A percentile compares a stretch with the other conserved stretches of the same genome.
phyloP scores from a whole-genome alignment of 306 rosid genomes.

The Cucurbita ficifolia region DNA sequence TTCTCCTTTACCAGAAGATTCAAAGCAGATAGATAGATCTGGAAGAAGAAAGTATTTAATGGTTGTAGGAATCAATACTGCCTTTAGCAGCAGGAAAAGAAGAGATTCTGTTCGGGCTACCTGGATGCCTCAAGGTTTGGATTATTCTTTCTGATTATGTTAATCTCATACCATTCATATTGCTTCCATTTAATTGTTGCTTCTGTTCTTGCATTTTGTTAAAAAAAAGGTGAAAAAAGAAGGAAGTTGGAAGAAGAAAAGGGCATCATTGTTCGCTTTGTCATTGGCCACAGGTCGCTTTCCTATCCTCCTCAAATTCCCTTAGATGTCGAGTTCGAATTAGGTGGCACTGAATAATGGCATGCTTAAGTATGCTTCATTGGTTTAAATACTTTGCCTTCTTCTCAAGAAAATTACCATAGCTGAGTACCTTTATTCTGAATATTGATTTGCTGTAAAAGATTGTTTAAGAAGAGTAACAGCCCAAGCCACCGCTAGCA shows the following conservation, averaged over 20 bases:
- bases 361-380: neutral
- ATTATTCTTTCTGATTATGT: neutral
- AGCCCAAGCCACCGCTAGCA: no score
- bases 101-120: conserved; percentile 95
- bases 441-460: neutral
- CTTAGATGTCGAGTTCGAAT: neutral
- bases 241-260: conserved; percentile 94
- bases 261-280: conserved; percentile 83
- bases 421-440: neutral
- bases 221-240: conserved; percentile 73
- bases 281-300: conserved; percentile 87
- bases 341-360: neutral
- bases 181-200: conserved; percentile 18
- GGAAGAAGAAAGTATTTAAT: conserved; percentile 66
- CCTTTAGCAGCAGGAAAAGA: conserved; percentile 97
- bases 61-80: conserved; percentile 93
- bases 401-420: neutral
- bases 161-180: neutral
- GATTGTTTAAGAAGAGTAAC: neutral
- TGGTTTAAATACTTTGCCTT: neutral
- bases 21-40: conserved; percentile 28
- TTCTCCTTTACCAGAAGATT: conserved; percentile 53
- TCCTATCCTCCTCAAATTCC: neutral
- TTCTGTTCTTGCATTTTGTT: conserved; percentile 17
- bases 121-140: conserved; percentile 96